These are phyloP conservation scores for Massarina eburnea DNA, from an alignment of 2,329 filamentous ascomycete species.

Conservation along the genomic window DNA sequence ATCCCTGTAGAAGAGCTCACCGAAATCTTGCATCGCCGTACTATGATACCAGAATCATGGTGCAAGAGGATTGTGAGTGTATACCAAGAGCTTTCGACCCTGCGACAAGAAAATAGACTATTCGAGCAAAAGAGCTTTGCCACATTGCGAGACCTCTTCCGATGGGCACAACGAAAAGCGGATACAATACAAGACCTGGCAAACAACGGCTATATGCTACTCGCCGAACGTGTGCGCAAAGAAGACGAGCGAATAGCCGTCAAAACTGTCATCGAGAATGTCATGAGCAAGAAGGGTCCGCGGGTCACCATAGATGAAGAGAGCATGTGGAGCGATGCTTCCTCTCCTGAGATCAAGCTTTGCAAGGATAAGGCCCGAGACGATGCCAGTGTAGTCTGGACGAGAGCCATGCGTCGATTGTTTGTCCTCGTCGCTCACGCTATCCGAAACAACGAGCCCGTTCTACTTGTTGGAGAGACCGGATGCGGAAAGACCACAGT, in stretches of 20 bases:
- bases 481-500: slow-evolving; percentile 98
- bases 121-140: slow-evolving; percentile 99
- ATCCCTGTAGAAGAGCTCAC: slow-evolving; percentile 94
- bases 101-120: slow-evolving; percentile 85
- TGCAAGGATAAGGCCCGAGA: slow-evolving; percentile 26
- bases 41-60: slow-evolving; percentile 87
- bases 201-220: slow-evolving; percentile 90
- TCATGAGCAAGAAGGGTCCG: slow-evolving; percentile 65
- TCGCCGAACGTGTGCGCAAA: slow-evolving; percentile 93
- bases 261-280: slow-evolving; percentile 82
- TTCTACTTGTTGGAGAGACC: slow-evolving; percentile 92
- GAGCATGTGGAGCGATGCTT: slow-evolving; percentile 64
- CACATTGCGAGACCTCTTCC: slow-evolving; percentile 90
- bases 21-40: slow-evolving; percentile 84
- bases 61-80: slow-evolving; percentile 89
- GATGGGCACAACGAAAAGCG: slow-evolving; percentile 86
- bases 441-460: slow-evolving; percentile 86
- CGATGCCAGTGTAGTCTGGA: slow-evolving; percentile 74
- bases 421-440: slow-evolving; percentile 89
- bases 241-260: slow-evolving; percentile 82
- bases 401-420: slow-evolving; percentile 85
- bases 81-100: slow-evolving; percentile 86
- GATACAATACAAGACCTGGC: slow-evolving; percentile 88
- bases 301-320: slow-evolving; percentile 74
- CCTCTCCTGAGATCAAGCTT: slow-evolving; percentile 39